phyloP scores from a whole-genome alignment of 345 rosid species.

The Salix brachista region DNA sequence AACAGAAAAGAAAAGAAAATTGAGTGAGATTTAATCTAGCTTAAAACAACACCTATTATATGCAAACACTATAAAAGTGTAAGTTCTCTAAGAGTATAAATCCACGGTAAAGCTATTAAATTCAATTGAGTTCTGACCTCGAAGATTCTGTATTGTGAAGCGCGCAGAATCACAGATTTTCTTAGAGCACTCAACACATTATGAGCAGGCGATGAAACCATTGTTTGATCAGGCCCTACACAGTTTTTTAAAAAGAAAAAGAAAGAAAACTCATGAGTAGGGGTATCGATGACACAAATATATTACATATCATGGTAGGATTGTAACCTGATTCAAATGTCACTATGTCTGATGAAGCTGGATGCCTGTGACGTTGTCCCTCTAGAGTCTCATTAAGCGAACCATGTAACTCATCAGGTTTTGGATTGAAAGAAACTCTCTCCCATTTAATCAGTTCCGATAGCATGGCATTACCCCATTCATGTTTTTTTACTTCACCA shows the following conservation, averaged over 20 bases:
- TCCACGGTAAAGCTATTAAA: background rate
- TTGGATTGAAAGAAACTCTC: conserved; percentile 54
- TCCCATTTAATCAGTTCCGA: conserved; percentile 70
- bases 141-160: conserved; percentile 51
- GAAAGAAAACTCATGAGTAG: background rate
- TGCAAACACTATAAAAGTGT: no score
- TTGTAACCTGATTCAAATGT: conserved; percentile 17
- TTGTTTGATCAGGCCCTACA: conserved; percentile 24
- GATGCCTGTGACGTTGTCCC: conserved; percentile 6
- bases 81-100: no score
- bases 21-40: no score
- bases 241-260: background rate
- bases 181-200: conserved; percentile 57
- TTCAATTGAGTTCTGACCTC: conserved; percentile 38
- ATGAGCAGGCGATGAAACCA: conserved; percentile 38
- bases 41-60: no score
- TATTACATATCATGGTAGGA: conserved; percentile 1
- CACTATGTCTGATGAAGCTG: conserved; percentile 23
- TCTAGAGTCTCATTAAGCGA: conserved; percentile 12
- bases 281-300: background rate
- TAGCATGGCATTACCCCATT: conserved; percentile 50
- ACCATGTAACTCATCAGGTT: conserved; percentile 30
- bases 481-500: conserved; percentile 60
- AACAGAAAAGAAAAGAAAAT: no score
- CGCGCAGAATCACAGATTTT: conserved; percentile 62